Evolutionary conservation across 495 filamentous ascomycete species (phyloP).

Genomic region (Hyaloscypha hepaticicola): DNA sequence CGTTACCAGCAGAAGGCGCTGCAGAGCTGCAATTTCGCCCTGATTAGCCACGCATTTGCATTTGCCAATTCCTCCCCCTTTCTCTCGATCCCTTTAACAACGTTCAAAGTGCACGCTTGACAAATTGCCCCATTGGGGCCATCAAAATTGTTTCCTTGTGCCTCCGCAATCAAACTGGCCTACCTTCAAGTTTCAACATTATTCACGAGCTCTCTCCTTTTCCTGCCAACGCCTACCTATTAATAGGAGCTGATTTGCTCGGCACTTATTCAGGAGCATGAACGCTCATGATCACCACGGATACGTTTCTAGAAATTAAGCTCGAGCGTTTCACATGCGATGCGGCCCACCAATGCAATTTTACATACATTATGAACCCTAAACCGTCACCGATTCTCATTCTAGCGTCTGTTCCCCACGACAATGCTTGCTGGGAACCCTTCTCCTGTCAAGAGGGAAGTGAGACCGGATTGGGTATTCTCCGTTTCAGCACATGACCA

Average conservation of each 20-base stretch:
- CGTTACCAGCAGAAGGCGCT: background rate
- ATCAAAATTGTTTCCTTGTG: background rate
- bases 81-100: background rate
- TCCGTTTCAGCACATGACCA: background rate
- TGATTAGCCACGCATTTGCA: too few species aligned
- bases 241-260: background rate
- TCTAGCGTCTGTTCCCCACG: background rate
- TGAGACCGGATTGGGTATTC: background rate
- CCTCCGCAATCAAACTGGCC: background rate
- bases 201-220: background rate
- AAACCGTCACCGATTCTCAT: background rate
- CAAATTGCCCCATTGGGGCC: background rate
- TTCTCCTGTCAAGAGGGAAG: background rate
- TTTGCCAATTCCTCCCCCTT: background rate
- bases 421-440: background rate
- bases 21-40: background rate
- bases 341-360: background rate
- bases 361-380: background rate
- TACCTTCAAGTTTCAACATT: background rate
- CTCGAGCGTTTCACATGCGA: background rate
- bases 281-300: background rate
- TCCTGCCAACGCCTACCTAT: background rate
- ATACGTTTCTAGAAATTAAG: background rate
- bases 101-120: background rate
- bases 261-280: background rate